Conservation (phyloP, 1,139 yeast genomes). For the Saccharomyces hybrid region DNA sequence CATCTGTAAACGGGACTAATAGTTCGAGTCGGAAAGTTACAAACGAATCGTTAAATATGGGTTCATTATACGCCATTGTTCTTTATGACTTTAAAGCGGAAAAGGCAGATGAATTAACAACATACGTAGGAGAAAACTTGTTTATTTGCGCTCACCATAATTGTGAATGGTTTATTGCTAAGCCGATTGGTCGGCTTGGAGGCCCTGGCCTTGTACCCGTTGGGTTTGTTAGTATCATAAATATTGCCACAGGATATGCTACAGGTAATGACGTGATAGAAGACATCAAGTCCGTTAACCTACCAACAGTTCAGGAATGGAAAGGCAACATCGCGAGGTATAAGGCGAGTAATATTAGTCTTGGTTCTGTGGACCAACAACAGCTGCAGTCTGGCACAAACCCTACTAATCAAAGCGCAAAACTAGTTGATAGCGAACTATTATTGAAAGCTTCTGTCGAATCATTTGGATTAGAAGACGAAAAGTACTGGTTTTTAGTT, state of each 20-base stretch:
- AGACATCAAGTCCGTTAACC: constrained; percentile 54
- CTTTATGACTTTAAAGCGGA: constrained; percentile 85
- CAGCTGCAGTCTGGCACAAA: not conserved
- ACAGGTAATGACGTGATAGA: constrained; percentile 42
- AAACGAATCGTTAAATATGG: constrained; percentile 12
- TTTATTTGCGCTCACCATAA: constrained; percentile 94
- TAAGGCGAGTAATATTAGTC: constrained; percentile 79
- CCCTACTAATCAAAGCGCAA: constrained; percentile 8
- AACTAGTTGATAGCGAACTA: constrained; percentile 22
- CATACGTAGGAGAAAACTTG: constrained; percentile 78
- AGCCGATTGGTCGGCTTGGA: constrained; percentile 88
- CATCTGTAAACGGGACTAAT: constrained; percentile 12
- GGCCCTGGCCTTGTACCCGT: constrained; percentile 97
- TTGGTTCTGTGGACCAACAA: constrained; percentile 35
- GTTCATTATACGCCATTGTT: constrained; percentile 55
- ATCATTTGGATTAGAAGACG: constrained; percentile 73
- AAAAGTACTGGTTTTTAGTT: constrained; percentile 83
- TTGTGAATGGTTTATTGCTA: constrained; percentile 95
- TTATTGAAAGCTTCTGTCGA: constrained; percentile 67
- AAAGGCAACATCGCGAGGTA: constrained; percentile 84
- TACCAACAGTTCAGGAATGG: constrained; percentile 96
- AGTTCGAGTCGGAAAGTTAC: constrained; percentile 12
- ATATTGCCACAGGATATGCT: constrained; percentile 56
- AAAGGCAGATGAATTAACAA: constrained; percentile 78
- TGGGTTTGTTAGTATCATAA: constrained; percentile 78